Conservation (phyloP, 352 stramenopile genomes). For the Pythium aristosporum region DNA sequence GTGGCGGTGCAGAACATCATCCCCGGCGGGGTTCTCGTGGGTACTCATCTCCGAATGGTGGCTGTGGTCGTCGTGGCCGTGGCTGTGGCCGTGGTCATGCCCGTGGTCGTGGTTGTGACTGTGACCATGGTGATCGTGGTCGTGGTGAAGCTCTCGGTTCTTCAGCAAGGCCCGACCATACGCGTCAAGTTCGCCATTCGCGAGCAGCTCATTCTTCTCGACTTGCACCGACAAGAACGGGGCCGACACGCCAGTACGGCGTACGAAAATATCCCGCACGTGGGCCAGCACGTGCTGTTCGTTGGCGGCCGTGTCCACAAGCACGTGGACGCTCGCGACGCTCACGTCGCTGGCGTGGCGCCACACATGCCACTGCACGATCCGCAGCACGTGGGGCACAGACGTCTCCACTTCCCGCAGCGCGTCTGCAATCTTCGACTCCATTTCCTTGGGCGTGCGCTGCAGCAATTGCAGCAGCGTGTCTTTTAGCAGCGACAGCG, state of each 20-base stretch:
- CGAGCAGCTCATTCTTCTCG: slow-evolving; percentile 35
- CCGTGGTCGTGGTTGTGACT: slow-evolving; percentile 20
- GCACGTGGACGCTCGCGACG: slow-evolving; percentile 60
- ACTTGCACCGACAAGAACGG: slow-evolving; percentile 67
- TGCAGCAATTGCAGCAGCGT: slow-evolving; percentile 74
- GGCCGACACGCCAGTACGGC: slow-evolving; percentile 34
- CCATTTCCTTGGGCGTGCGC: slow-evolving; percentile 56
- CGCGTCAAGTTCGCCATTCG: slow-evolving; percentile 8
- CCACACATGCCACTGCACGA: slow-evolving; percentile 78
- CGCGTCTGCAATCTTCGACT: slow-evolving; percentile 41
- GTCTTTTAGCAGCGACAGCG: slow-evolving; percentile 70
- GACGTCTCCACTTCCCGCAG: slow-evolving; percentile 46
- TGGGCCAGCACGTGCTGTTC: slow-evolving; percentile 60
- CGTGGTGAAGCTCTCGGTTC: slow-evolving; percentile 21
- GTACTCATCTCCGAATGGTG: slow-evolving; percentile 47
- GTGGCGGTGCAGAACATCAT: slow-evolving; percentile 35
- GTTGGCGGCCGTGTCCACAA: slow-evolving; percentile 42
- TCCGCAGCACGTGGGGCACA: slow-evolving; percentile 41
- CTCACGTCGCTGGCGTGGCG: slow-evolving; percentile 61
- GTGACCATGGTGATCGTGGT: slow-evolving; percentile 23
- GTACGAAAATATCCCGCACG: slow-evolving; percentile 47
- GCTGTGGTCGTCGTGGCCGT: slow-evolving; percentile 13
- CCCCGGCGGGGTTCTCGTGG: slow-evolving; percentile 61
- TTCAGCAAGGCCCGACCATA: slow-evolving; percentile 11
- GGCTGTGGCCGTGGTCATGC: slow-evolving; percentile 24